Evolutionary conservation across 2,329 filamentous ascomycete genomes (phyloP).

Genomic region (Phialophora tarda): DNA sequence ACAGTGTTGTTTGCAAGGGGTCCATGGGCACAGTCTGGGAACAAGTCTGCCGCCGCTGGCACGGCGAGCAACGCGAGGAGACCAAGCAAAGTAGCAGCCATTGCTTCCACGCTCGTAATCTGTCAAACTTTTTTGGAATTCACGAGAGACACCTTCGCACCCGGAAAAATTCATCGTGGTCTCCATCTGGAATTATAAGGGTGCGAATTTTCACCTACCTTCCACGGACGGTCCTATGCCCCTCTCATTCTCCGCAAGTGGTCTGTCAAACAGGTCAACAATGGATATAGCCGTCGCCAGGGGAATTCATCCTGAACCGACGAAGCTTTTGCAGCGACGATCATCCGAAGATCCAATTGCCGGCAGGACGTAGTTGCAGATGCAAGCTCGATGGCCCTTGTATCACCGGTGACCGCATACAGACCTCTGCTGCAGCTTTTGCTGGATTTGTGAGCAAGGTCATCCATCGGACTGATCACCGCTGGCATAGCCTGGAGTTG

Average conservation of each 20-base stretch:
- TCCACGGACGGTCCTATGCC: not conserved
- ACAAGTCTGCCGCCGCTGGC: conserved; percentile 25
- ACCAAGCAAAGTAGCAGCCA: conserved; percentile 23
- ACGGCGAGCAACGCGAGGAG: conserved; percentile 22
- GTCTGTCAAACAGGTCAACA: not conserved
- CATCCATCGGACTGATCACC: conserved; percentile 7
- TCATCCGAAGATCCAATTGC: conserved; percentile 17
- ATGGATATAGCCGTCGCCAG: conserved; percentile 17
- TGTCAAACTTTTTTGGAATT: not conserved
- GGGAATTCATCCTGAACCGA: conserved; percentile 18
- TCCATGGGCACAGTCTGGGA: conserved; percentile 58
- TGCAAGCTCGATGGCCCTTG: conserved; percentile 2
- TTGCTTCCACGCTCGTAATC: conserved; percentile 2
- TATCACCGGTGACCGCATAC: not conserved
- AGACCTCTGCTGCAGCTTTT: not conserved
- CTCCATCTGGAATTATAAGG: conserved; percentile 9
- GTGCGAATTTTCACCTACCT: conserved; percentile 7
- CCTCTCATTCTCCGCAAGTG: conserved; percentile 16
- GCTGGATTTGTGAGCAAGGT: not conserved
- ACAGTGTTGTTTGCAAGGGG: conserved; percentile 58
- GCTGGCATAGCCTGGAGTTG: not conserved
- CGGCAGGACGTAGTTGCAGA: conserved; percentile 3
- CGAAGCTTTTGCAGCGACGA: conserved; percentile 13
- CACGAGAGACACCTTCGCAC: conserved; percentile 6
- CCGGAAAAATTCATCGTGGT: conserved; percentile 3